Evolutionary conservation across 345 rosid genomes (phyloP).

Genomic region (rapeseed (Brassica napus)): Da-Ae NC_063450.1:47722501-47723000

Average conservation of each 20-base stretch:
- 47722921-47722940: constrained; percentile 76
- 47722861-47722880: constrained; percentile 89
- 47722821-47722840: constrained; percentile 95
- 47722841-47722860: constrained; percentile 97
- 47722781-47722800: constrained; percentile 85
- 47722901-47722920: constrained; percentile 90
- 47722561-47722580: constrained; percentile 77
- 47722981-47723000: constrained; percentile 87
- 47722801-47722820: constrained; percentile 97
- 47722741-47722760: constrained; percentile 92
- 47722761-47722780: constrained; percentile 68
- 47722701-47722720: not conserved
- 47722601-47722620: constrained; percentile 94
- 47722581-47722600: constrained; percentile 92
- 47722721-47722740: constrained; percentile 48
- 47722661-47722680: constrained; percentile 19
- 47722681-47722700: not conserved
- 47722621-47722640: constrained; percentile 92
- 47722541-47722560: constrained; percentile 61
- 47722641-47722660: constrained; percentile 96
- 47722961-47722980: constrained; percentile 70
- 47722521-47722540: not conserved
- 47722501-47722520: constrained; percentile 1
- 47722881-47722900: constrained; percentile 84
- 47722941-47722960: constrained; percentile 63